Percentiles rank a stretch among this genome's conserved stretches.
These are phyloP conservation scores for Penicillium sp. DNA, from an alignment of 2,329 filamentous ascomycete genomes.

Conservation along the genomic window DNA sequence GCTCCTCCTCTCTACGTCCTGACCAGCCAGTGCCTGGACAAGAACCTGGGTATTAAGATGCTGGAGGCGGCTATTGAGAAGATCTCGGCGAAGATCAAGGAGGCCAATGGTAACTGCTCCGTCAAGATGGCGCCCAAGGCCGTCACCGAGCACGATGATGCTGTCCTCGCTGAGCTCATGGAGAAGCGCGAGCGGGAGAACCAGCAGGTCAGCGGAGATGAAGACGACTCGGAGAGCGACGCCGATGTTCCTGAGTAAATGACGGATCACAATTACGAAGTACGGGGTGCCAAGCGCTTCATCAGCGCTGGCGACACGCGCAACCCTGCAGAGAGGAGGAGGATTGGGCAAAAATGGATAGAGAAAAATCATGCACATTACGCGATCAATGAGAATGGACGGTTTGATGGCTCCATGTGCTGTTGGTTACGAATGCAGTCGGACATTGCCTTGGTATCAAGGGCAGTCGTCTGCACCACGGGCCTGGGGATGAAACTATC, in stretches of 20 bases:
- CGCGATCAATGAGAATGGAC: slow-evolving; percentile 21
- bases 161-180: slow-evolving; percentile 94
- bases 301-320: slow-evolving; percentile 15
- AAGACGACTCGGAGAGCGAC: slow-evolving; percentile 92
- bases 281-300: slow-evolving; percentile 13
- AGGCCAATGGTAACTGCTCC: slow-evolving; percentile 69
- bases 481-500: slow-evolving; percentile 16
- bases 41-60: slow-evolving; percentile 73
- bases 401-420: slow-evolving; percentile 20
- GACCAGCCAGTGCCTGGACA: slow-evolving; percentile 92
- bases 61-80: slow-evolving; percentile 86
- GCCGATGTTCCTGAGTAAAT: slow-evolving; percentile 63
- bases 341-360: slow-evolving; percentile 20
- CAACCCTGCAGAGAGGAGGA: slow-evolving; percentile 11
- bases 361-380: slow-evolving; percentile 21
- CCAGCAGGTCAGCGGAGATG: slow-evolving; percentile 93
- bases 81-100: slow-evolving; percentile 74
- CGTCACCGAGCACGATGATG: slow-evolving; percentile 96
- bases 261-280: slow-evolving; percentile 5
- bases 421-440: slow-evolving; percentile 19
- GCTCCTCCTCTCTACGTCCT: slow-evolving; percentile 94
- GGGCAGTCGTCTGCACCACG: slow-evolving; percentile 18
- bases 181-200: slow-evolving; percentile 98
- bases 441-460: slow-evolving; percentile 17
- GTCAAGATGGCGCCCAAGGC: slow-evolving; percentile 99